Evolutionary conservation across 2,329 filamentous ascomycete genomes (phyloP), one percentile per base, ranked within the genome.

Genomic region (Alternaria sp.): DNA sequence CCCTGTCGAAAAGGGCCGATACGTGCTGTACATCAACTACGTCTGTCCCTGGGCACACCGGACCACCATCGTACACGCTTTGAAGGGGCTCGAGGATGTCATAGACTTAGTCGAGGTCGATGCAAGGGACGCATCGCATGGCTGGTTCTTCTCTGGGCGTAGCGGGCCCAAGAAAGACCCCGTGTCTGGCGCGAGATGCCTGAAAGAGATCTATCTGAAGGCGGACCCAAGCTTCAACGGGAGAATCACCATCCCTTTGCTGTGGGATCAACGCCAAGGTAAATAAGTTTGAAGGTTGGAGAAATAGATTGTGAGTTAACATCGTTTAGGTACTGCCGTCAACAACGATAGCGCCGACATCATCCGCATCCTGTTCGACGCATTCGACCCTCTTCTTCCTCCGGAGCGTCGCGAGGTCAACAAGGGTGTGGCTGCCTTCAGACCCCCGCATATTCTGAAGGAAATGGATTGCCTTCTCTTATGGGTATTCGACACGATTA

Each of bases 221-320:
- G 88, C 86, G 7, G 87, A 93, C 70, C 85, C 88, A 3, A 51
- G 66, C 9, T 79, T 79, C 52, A 69, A 65, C 11, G 76, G 77
- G 13, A 86, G 93, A n/a, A 93, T 93, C 76, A 96, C 92, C 0
- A 92, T 97, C 19, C 93, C 93, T 0, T 87, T 92, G 25, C 83
- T 97, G 54, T 92, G 88, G 83, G 90, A 92, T 69, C 90, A 88
- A 76, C 87, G 90, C 76, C 83, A 83, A 44, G 64, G 74, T 76
- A 59, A 11, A 67, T 28, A 9, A 1, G 2, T n/a, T 15, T 25
- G 12, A 6, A 13, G 3, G 13, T 6, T 9, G 17, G 3, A 7
- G 21, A 54, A 26, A 17, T 61, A 9, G 17, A 3, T n/a, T 12
- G 10, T 26, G 43, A 23, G 26, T 61, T 72, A 23, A 74, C 47